Base-by-base conservation (phyloP, 2,329 filamentous ascomycete genomes). In the Aspergillus ochraceoroseus region DNA sequence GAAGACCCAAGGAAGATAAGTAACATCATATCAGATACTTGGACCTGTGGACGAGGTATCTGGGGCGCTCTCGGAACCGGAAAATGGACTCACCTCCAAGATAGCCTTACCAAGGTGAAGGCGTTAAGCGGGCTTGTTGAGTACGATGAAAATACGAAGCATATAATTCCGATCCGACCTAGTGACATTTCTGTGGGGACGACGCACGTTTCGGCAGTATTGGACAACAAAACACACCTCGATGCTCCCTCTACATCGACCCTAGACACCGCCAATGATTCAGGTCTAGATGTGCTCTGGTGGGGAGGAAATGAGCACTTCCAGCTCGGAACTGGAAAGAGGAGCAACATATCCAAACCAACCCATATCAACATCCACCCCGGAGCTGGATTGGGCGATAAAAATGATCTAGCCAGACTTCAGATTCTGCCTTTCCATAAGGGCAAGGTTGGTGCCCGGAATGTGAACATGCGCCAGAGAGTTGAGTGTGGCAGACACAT, bases 221-320 rank as follows among this genome's bases (percentile, higher is more conserved):
- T 96, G 79, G 76, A 81, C 57, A 95, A 95, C 59, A 77, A 84
- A 19, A 85, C 85, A 1, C 73, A 80, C 38, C 73, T 88, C 4
- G 67, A 72, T 11, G 74, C 81, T 55, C 46, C 66, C 59, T 38
- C 71, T 55, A 62, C 64, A 46, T 54, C 63, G 11, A 74, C 75
- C 1, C 70, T 77, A 27, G 83, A 85, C 50, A 84, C 88, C 55
- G 87, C 82, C 1, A 51, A 53, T n/a, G 89, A 92, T 60, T 95
- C 82, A 79, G 92, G 92, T 33, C 80, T 84, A 3, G 92, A 96
- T 61, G 82, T 89, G 19, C 63, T 96, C 1, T 94, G 87, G 72
- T 98, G 89, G 87, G 92, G 92, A 47, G 87, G 87, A 38, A 98
- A 96, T 57, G 89, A 96, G 68, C 79, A 83, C 61, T 95, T 85